Evolutionary conservation across 169 alveolate genomes (phyloP).

Genomic region (Nephromyces sp.): DNA sequence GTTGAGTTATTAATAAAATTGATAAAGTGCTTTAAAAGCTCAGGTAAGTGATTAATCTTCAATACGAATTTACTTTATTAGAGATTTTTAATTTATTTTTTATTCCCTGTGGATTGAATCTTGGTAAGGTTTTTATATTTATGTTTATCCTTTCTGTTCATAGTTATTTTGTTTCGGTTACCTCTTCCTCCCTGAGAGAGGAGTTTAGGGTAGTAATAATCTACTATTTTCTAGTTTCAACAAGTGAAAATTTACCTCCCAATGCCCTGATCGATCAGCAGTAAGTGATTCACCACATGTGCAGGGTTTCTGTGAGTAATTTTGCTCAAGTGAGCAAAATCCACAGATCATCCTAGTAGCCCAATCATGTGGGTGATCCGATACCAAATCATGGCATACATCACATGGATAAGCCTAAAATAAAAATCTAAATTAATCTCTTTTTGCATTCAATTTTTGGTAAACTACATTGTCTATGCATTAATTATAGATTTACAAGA

Average conservation of each 20-base stretch:
- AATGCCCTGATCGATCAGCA: slow-evolving; percentile 20
- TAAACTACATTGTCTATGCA: too few relatives aligned
- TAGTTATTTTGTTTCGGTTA: slow-evolving; percentile 25
- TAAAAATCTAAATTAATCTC: too few relatives aligned
- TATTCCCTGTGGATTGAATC: neutral
- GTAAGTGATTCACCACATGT: slow-evolving; percentile 32
- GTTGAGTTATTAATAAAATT: too few relatives aligned
- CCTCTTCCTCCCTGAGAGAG: slow-evolving; percentile 40
- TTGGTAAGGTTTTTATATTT: slow-evolving; percentile 19
- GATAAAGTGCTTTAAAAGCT: too few relatives aligned
- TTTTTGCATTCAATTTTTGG: too few relatives aligned
- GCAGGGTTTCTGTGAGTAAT: slow-evolving; percentile 25
- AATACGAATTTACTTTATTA: neutral
- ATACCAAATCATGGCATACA: slow-evolving; percentile 63
- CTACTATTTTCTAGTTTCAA: neutral
- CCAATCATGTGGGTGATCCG: slow-evolving; percentile 62
- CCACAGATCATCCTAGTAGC: slow-evolving; percentile 75
- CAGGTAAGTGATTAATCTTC: neutral
- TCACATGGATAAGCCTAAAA: slow-evolving; percentile 69
- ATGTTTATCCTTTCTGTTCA: slow-evolving; percentile 29
- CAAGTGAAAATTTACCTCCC: slow-evolving; percentile 30
- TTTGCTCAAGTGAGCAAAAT: slow-evolving; percentile 60
- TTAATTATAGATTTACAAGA: too few relatives aligned
- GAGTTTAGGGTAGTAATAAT: neutral
- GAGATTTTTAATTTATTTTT: neutral